phyloP scores from a whole-genome alignment of 2,329 filamentous ascomycete genomes.

The Aspergillus sp. region DNA sequence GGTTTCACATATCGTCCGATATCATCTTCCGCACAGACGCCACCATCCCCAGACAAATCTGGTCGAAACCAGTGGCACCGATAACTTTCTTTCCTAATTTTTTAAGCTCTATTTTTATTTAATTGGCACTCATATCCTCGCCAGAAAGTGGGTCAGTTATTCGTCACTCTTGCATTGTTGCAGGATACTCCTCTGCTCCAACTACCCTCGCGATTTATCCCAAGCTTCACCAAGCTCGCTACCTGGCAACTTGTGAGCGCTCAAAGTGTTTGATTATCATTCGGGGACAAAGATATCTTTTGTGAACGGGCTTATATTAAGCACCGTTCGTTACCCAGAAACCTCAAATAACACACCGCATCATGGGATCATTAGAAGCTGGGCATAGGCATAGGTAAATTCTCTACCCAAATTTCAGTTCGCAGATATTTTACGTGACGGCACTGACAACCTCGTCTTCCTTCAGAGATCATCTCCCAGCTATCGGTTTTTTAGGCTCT shows the following conservation, averaged over 20 bases:
- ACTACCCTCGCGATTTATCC: not conserved
- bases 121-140: slow-evolving; percentile 6
- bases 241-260: not conserved
- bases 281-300: not conserved
- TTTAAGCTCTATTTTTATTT: slow-evolving; percentile 2
- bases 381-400: slow-evolving; percentile 39
- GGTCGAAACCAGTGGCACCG: slow-evolving; percentile 18
- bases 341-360: slow-evolving; percentile 17
- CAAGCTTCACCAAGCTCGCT: not conserved
- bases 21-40: slow-evolving; percentile 18
- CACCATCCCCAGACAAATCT: slow-evolving; percentile 21
- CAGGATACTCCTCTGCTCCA: not conserved
- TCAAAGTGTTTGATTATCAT: not conserved
- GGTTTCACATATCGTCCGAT: slow-evolving; percentile 21
- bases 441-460: slow-evolving; percentile 23
- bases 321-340: not conserved
- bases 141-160: not conserved
- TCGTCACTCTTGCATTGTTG: slow-evolving; percentile 11
- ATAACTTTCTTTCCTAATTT: slow-evolving; percentile 4
- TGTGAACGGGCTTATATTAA: slow-evolving; percentile 15
- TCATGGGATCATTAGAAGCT: slow-evolving; percentile 42
- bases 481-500: slow-evolving; percentile 41
- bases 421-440: not conserved
- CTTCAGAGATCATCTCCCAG: slow-evolving; percentile 43
- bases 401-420: not conserved